Evolutionary conservation across 1,284 basidiomycete genomes (phyloP), one percentile per base, ranked within the genome.

Genomic region (Amylostereum chailletii): DNA sequence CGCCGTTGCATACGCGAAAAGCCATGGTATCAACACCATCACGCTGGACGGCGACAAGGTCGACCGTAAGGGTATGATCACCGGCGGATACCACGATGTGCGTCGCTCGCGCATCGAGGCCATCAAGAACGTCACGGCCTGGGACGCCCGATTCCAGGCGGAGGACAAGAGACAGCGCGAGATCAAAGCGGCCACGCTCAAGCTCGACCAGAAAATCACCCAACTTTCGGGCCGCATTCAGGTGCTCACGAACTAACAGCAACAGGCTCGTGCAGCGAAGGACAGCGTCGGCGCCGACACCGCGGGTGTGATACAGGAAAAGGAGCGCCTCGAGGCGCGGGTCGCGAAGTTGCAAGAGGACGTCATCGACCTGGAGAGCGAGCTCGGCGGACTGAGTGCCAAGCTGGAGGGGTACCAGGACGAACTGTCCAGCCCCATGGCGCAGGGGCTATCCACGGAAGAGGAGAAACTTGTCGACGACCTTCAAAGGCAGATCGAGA

Each of bases 11-110:
- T 99, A 98, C 65, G 93, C 95, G 45, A 89, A 95, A 62, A 90
- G 86, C 58, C 93, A 98, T 63, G 85, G 85, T 3, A 86, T 99
- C 62, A 98, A 96, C 66, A 94, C 93, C 6, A 97, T 99, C 66
- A 99, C 96, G 3, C 77, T 97, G 39, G 94, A 97, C 56, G 96
- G 96, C 48, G 96, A 99, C 73, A 94, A 94, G 61, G 94, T 96
- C 40, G 95, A 99, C 65, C 83, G 94, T 49, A 97, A 95, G 64
- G 96, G 96, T 58, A 84, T 94, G 0, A 69, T 99, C 38, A 96
- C 94, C 0, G 96, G 96, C 57, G 96, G 96, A 2, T 99, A 90
- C 68, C 91, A 98, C 65, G 95, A 99, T 65, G 76, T 93, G 27
- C 81, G 90, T 4, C 77, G 90, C 39, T 95, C 92, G 4, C 82